A percentile compares a stretch with the other conserved stretches of the same genome.
Conservation (phyloP, 768 basidiomycete genomes). For the Crassisporium funariophilum region DNA sequence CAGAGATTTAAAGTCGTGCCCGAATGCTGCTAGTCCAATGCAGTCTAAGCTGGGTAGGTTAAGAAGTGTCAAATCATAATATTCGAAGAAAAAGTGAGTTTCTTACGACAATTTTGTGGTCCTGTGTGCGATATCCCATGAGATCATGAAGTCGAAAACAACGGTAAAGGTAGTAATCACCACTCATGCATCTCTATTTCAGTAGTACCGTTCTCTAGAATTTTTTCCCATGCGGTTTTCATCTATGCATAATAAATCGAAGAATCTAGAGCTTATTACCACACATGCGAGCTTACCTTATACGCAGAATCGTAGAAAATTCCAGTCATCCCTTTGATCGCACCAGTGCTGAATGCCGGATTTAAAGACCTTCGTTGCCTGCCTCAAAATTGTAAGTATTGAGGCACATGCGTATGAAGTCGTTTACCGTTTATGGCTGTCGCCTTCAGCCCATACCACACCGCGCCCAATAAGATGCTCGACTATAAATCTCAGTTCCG, state of each 20-base stretch:
- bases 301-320: slow-evolving; percentile 14
- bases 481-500: slow-evolving; percentile 25
- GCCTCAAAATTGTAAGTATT: slow-evolving; percentile 1
- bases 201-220: slow-evolving; percentile 21
- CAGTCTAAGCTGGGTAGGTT: slow-evolving; percentile 40
- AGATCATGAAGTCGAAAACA: no score
- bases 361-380: slow-evolving; percentile 18
- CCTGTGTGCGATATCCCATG: no score
- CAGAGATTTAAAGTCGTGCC: slow-evolving; percentile 50
- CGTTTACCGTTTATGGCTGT: slow-evolving; percentile 42
- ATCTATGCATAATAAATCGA: slow-evolving; percentile 18
- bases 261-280: background rate
- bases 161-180: no score
- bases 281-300: slow-evolving; percentile 5
- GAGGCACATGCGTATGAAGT: background rate
- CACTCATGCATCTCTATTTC: slow-evolving; percentile 51
- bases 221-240: slow-evolving; percentile 28
- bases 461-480: slow-evolving; percentile 36
- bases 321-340: slow-evolving; percentile 7
- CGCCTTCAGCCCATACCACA: slow-evolving; percentile 43
- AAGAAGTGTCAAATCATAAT: background rate
- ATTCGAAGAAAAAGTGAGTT: no score
- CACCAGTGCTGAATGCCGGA: slow-evolving; percentile 14
- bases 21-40: slow-evolving; percentile 52
- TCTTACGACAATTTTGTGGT: no score